Conservation (phyloP, 768 basidiomycete species). For the Albatrellus ellisii region DNA sequence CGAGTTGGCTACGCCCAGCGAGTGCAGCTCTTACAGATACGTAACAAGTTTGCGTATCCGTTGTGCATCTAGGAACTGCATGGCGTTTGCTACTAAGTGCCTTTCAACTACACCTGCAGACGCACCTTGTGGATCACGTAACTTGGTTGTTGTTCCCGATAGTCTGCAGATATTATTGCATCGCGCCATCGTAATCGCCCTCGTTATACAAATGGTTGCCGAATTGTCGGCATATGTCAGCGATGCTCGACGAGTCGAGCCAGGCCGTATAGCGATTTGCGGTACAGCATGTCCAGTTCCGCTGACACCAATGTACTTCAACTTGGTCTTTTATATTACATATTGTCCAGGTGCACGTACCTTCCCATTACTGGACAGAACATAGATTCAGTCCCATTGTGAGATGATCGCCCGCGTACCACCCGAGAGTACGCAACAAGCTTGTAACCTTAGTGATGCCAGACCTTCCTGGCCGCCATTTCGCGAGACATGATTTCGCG, state of each 20-base stretch:
- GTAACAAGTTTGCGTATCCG: constrained; percentile 90
- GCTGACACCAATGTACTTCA: constrained; percentile 65
- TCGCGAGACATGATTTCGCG: constrained; percentile 57
- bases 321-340: constrained; percentile 58
- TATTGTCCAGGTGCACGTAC: constrained; percentile 50
- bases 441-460: constrained; percentile 75
- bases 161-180: constrained; percentile 86
- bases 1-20: constrained; percentile 79
- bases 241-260: constrained; percentile 71
- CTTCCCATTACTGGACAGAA: constrained; percentile 67
- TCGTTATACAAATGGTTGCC: constrained; percentile 88
- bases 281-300: constrained; percentile 82
- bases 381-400: constrained; percentile 69
- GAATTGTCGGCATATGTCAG: constrained; percentile 82
- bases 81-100: not conserved
- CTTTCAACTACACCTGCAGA: too few relatives aligned
- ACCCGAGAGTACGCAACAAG: constrained; percentile 69
- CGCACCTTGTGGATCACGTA: constrained; percentile 93
- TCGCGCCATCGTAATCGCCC: constrained; percentile 85
- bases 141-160: constrained; percentile 79
- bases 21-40: constrained; percentile 91
- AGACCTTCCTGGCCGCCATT: constrained; percentile 27
- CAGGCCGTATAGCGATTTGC: constrained; percentile 62
- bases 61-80: constrained; percentile 90
- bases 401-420: constrained; percentile 78